phyloP scores from a whole-genome alignment of 1,284 basidiomycete genomes.

The Ganoderma boninense region DNA sequence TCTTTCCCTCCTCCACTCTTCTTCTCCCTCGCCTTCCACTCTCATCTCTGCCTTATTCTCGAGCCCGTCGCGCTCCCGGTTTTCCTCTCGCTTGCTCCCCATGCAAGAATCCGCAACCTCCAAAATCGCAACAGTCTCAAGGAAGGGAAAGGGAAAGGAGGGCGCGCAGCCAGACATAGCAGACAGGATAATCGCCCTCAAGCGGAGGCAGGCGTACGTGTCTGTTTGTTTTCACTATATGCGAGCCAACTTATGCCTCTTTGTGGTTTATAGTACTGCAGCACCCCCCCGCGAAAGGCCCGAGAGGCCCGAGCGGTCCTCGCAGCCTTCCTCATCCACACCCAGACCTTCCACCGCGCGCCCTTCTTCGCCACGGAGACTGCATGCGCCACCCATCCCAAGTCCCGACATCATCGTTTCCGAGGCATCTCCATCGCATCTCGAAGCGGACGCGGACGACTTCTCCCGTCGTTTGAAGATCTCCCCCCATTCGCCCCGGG shows the following conservation, averaged over 20 bases:
- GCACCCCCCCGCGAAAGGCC: constrained; percentile 55
- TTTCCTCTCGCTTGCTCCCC: background rate
- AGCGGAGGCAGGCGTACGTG: constrained; percentile 68
- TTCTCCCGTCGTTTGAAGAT: constrained; percentile 76
- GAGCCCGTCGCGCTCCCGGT: constrained; percentile 24
- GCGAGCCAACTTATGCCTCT: background rate
- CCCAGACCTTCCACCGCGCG: constrained; percentile 37
- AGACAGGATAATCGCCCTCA: constrained; percentile 70
- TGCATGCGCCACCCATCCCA: constrained; percentile 40
- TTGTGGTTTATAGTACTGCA: constrained; percentile 47
- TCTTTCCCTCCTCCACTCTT: constrained; percentile 32
- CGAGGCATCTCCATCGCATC: constrained; percentile 46
- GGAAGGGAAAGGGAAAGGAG: constrained; percentile 50
- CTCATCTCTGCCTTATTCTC: constrained; percentile 23
- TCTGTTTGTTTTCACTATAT: constrained; percentile 17
- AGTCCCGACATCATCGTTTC: constrained; percentile 45
- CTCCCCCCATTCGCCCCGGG: constrained; percentile 54
- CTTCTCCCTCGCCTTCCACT: constrained; percentile 24
- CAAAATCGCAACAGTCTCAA: constrained; percentile 33
- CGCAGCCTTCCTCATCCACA: constrained; percentile 39
- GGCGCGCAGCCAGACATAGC: constrained; percentile 62
- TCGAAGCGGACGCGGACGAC: constrained; percentile 65
- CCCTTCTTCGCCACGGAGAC: constrained; percentile 41
- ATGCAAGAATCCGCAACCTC: constrained; percentile 37
- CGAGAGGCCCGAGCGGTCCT: constrained; percentile 56